Evolutionary conservation across 306 rosid species (phyloP), one percentile per base, ranked within the genome.

Genomic region (Pterocarpus santalinus): DNA sequence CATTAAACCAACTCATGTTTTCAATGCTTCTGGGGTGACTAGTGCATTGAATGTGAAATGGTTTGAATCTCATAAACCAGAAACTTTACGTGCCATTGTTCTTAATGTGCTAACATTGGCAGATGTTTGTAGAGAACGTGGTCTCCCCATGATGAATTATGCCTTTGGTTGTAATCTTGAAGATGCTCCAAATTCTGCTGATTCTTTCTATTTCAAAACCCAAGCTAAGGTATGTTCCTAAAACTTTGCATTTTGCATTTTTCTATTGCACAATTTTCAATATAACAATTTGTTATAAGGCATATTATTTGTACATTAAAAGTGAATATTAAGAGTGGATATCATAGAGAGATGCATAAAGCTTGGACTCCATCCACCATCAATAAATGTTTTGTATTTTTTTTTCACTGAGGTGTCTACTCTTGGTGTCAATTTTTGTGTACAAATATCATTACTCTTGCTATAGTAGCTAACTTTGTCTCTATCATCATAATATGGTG

Each of bases 1-100:
- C n/a, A 38, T 69, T 30, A 87, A 87, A 53, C 88, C 90, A n/a
- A 87, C 90, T 65, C 90, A 87, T 69, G 84, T 87, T 53, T 87
- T 87, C 61, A 87, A 87, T 70, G 90, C 90, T 74, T 81, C 88
- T 32, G 77, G 84, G 9, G 84, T 84, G 58, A 78, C 47, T 39
- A 82, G 77, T 60, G 57, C 38, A 65, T 84, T 88, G 39, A 90
- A 88, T 83, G 85, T 90, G 53, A 88, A 86, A 65, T 90, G 92
- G 92, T 83, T 86, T 57, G 94, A 90, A 76, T 49, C 76, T 64
- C 87, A 86, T 69, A 87, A 84, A 65, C 69, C 85, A 4, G 88
- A 87, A 75, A 75, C 82, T 0, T 84, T 87, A 32, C 76, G 66
- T 5, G 46, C 86, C n/a, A 44, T 56, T 49, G 84, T 87, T 70